Base-by-base conservation (phyloP, 768 basidiomycete genomes). In the Kwoniella sp. region DNA sequence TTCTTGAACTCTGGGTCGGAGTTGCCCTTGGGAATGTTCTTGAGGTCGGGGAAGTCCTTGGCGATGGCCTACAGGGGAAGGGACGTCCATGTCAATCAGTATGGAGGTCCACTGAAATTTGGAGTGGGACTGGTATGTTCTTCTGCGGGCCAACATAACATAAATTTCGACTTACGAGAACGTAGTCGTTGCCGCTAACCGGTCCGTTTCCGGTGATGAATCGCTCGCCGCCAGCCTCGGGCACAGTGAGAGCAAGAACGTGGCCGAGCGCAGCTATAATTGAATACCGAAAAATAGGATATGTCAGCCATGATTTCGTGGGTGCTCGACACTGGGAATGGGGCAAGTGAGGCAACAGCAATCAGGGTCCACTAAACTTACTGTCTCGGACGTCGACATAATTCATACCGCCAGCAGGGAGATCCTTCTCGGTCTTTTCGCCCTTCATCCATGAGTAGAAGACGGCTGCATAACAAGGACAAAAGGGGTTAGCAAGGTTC, bases 181-280 rank as follows among this genome's bases (percentile, higher is more conserved):
- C 74, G 63, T 76, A 73, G 37, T 81, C 81, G 63, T 81, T 76
- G 2, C 73, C 74, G 57, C 60, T 73, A 68, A 76, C 71, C 0
- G 76, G 67, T 1, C 77, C 81, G 31, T 61, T 79, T n/a, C 77
- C 79, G 45, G 86, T 67, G 71, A 89, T 83, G 71, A 89, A 84
- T 34, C 89, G 82, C 61, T 89, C 82, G 1, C 86, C 86, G 2
- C 84, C 85, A 0, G 87, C 88, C 1, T 81, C 83, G 28, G 83
- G 81, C 55, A 82, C 84, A 58, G 83, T 82, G 23, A 90, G 75
- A 3, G 86, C 86, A 4, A 81, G 75, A 0, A 83, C 82, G 70
- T 89, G 88, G 0, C 85, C 86, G 17, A 81, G 76, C 0, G 85
- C 87, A 34, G 86, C 73, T 72, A 88, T 87, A 83, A 5, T n/a